Conservation (phyloP, 2,329 filamentous ascomycete species). For the Colletotrichum sp. region DNA sequence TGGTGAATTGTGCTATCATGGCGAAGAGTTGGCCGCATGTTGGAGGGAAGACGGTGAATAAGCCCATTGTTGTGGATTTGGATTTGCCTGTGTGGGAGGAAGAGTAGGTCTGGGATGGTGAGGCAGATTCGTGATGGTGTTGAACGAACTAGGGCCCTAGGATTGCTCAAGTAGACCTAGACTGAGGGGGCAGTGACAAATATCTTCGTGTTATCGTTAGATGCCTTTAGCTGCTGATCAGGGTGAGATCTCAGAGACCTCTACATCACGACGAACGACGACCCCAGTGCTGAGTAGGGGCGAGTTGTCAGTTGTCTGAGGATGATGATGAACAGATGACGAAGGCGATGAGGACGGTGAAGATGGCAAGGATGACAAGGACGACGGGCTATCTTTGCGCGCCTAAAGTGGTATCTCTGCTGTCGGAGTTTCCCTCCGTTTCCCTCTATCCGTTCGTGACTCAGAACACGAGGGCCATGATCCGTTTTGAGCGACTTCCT, state of each 20-base stretch:
- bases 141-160: fast-evolving
- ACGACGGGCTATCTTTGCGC: not conserved
- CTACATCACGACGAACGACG: not conserved
- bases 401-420: not conserved
- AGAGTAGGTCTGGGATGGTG: not conserved
- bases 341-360: not conserved
- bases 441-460: not conserved
- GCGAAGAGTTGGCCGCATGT: constrained; percentile 68
- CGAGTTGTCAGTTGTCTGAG: not conserved
- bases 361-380: not conserved
- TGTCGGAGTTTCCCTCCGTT: not conserved
- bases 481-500: not conserved
- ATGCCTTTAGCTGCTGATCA: not conserved
- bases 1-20: constrained; percentile 82
- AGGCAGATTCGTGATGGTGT: not conserved
- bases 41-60: constrained; percentile 70
- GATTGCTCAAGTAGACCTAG: not conserved
- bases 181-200: not conserved
- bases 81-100: constrained; percentile 66
- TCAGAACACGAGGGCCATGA: not conserved
- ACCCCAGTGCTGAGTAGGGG: not conserved
- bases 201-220: not conserved
- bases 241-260: not conserved
- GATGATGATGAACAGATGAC: not conserved
- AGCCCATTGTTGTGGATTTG: constrained; percentile 84